These are phyloP conservation scores for Colletotrichum sp. DNA, from an alignment of 2,329 filamentous ascomycete species.

Conservation along the genomic window DNA sequence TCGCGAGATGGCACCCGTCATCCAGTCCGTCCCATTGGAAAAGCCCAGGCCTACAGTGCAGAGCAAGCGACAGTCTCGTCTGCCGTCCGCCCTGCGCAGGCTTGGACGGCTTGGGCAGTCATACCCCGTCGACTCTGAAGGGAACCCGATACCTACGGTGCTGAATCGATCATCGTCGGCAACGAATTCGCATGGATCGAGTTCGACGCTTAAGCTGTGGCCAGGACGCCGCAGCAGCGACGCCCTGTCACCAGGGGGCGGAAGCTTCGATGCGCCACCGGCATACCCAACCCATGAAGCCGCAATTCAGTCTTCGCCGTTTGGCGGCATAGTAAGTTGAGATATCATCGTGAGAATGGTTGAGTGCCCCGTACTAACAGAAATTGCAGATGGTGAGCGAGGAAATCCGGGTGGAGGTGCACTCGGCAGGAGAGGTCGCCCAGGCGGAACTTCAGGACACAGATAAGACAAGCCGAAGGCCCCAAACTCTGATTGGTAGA, in stretches of 20 bases:
- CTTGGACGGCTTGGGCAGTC: constrained; percentile 3
- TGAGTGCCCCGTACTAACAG: background rate
- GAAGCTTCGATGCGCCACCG: constrained; percentile 16
- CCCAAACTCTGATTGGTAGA: background rate
- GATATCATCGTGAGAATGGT: background rate
- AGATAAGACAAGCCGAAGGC: constrained; percentile 20
- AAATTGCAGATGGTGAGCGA: constrained; percentile 46
- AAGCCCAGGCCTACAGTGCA: constrained; percentile 20
- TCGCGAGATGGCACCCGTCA: constrained; percentile 61
- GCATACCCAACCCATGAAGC: constrained; percentile 20
- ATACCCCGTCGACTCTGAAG: constrained; percentile 31
- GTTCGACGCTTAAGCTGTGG: constrained; percentile 38
- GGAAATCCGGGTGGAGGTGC: constrained; percentile 62
- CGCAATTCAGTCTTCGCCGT: constrained; percentile 24
- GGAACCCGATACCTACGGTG: constrained; percentile 30
- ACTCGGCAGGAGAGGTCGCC: constrained; percentile 24
- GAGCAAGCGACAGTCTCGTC: background rate
- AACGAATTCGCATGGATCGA: constrained; percentile 30
- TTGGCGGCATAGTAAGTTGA: constrained; percentile 61
- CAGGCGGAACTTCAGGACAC: constrained; percentile 21
- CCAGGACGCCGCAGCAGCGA: constrained; percentile 23
- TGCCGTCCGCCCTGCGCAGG: background rate
- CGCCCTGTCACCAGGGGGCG: constrained; percentile 7
- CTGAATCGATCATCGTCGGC: constrained; percentile 26
- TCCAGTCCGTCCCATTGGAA: constrained; percentile 36